phyloP scores from a whole-genome alignment of 2,329 filamentous ascomycete species.

The Sordariomycetes sp. region DNA sequence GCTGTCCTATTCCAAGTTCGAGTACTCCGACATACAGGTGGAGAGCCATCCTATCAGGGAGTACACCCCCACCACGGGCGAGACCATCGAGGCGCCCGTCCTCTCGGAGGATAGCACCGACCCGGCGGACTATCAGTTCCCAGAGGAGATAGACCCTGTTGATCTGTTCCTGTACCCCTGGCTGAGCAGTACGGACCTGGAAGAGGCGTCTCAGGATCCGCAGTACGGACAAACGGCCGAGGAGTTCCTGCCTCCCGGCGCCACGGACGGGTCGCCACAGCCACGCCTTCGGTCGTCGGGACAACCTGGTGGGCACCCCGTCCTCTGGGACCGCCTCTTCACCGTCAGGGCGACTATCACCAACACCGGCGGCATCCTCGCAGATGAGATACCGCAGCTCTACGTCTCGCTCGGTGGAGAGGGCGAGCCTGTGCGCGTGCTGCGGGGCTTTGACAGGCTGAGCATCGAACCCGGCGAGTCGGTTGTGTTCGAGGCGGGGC shows the following conservation, averaged over 20 bases:
- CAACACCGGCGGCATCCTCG: slow-evolving; percentile 56
- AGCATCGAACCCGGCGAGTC: slow-evolving; percentile 58
- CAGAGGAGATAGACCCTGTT: slow-evolving; percentile 40
- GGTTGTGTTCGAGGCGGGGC: slow-evolving; percentile 52
- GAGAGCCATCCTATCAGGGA: slow-evolving; percentile 32
- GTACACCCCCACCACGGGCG: slow-evolving; percentile 51
- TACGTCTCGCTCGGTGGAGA: slow-evolving; percentile 75
- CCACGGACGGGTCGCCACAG: slow-evolving; percentile 45
- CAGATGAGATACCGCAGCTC: slow-evolving; percentile 66
- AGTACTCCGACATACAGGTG: slow-evolving; percentile 58
- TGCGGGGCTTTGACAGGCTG: slow-evolving; percentile 76
- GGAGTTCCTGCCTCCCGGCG: slow-evolving; percentile 49
- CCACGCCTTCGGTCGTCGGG: slow-evolving; percentile 38
- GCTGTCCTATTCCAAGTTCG: slow-evolving; percentile 69
- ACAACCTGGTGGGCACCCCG: slow-evolving; percentile 52
- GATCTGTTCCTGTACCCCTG: slow-evolving; percentile 59
- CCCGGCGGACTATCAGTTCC: slow-evolving; percentile 58
- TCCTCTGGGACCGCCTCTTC: slow-evolving; percentile 60
- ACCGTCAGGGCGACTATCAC: slow-evolving; percentile 56
- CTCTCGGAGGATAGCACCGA: slow-evolving; percentile 52
- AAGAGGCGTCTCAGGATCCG: slow-evolving; percentile 44
- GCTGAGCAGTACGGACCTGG: slow-evolving; percentile 53
- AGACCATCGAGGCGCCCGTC: slow-evolving; percentile 51
- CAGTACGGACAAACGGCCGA: slow-evolving; percentile 48
- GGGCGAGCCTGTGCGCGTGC: slow-evolving; percentile 52